Evolutionary conservation across 257 asterid genomes (phyloP).

Genomic region (Solanum corneliomulleri): DNA sequence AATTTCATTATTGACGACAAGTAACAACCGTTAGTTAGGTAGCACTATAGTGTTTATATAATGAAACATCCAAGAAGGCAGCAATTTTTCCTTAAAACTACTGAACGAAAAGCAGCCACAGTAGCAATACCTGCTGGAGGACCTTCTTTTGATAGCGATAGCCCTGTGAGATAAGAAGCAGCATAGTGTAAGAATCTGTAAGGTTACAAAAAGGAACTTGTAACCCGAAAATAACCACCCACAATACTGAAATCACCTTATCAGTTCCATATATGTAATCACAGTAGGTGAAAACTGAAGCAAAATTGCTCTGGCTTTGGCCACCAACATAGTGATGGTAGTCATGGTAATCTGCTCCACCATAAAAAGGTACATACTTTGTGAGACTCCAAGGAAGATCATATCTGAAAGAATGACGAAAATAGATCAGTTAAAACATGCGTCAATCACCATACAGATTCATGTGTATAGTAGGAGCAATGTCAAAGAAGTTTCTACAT

Average conservation of each 20-base stretch:
- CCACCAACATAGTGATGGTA: conserved; percentile 99
- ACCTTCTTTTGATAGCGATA: conserved; percentile 79
- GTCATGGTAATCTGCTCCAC: conserved; percentile 97
- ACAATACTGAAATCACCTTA: conserved; percentile 40
- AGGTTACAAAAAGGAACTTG: background rate
- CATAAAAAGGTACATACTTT: conserved; percentile 84
- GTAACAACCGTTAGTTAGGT: background rate
- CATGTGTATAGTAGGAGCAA: background rate
- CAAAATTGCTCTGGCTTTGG: conserved; percentile 93
- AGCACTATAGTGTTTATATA: background rate
- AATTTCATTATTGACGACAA: background rate
- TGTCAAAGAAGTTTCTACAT: background rate
- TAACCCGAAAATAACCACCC: background rate
- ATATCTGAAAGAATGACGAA: conserved; percentile 33
- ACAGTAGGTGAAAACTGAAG: conserved; percentile 95
- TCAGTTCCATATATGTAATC: conserved; percentile 96
- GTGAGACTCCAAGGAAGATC: conserved; percentile 95
- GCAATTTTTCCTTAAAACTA: background rate
- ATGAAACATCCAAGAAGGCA: background rate
- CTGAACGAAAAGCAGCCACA: background rate
- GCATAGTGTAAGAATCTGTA: background rate
- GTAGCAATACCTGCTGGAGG: conserved; percentile 60
- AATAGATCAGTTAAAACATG: background rate
- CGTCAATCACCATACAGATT: background rate
- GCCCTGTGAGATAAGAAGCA: conserved; percentile 40